phyloP scores from a whole-genome alignment of 768 basidiomycete genomes.

The Ramaria sp. region DNA sequence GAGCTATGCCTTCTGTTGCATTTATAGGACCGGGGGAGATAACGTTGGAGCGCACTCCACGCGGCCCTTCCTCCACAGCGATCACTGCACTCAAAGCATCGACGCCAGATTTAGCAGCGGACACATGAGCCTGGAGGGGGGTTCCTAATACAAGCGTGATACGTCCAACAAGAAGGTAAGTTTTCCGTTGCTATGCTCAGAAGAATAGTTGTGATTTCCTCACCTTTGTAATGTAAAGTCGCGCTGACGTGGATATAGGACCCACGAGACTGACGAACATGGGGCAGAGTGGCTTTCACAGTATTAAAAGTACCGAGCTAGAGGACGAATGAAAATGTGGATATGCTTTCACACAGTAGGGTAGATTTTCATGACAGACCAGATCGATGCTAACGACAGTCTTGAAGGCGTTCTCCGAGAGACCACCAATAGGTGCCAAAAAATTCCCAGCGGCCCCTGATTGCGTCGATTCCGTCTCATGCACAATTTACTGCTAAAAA shows the following conservation, averaged over 20 bases:
- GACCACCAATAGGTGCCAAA: constrained; percentile 69
- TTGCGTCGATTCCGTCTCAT: background rate
- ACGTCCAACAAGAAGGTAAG: background rate
- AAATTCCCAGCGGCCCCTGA: constrained; percentile 95
- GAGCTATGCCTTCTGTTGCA: constrained; percentile 51
- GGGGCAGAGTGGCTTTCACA: constrained; percentile 77
- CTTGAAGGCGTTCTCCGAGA: constrained; percentile 85
- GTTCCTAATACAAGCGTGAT: constrained; percentile 41
- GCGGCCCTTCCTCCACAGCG: constrained; percentile 90
- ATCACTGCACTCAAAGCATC: constrained; percentile 81
- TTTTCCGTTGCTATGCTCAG: background rate
- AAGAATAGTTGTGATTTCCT: constrained; percentile 11
- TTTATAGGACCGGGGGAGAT: constrained; percentile 77
- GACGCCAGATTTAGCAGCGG: constrained; percentile 89
- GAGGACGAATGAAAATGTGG: background rate
- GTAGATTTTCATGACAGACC: constrained; percentile 29
- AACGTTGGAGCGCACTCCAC: constrained; percentile 85
- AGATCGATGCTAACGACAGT: constrained; percentile 94
- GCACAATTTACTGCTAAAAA: background rate
- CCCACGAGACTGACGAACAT: constrained; percentile 62
- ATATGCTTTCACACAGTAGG: background rate
- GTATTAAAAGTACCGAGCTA: constrained; percentile 92
- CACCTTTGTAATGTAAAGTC: constrained; percentile 77
- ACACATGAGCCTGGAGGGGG: constrained; percentile 87
- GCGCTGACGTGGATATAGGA: constrained; percentile 86